Evolutionary conservation across 2,329 filamentous ascomycete genomes (phyloP), one percentile per base, ranked within the genome.

Genomic region (Ophiostoma himal-ulmi): DNA sequence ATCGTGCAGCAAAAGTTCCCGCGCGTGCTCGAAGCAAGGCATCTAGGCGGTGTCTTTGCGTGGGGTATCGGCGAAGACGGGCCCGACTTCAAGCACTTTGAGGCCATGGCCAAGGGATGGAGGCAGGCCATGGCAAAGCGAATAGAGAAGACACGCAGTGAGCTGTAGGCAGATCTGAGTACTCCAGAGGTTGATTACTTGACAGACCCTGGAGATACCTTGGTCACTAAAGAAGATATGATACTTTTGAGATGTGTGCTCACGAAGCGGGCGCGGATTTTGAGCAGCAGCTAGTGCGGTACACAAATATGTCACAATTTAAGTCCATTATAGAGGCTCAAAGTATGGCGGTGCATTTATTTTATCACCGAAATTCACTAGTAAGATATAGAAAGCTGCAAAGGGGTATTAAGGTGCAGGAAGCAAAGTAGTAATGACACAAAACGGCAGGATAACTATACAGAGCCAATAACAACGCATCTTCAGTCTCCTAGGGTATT

Each of bases 11-110:
- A 81, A 70, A 93, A 93, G 79, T 86, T 92, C 71, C 79, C 82
- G 3, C 77, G 83, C 5, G 83, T 93, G 48, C 82, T 91, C 3
- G 79, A 82, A 39, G 80, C 81, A 41, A 83, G 84, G 76, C 78
- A 80, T 0, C 77, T 93, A 0, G 90, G 90, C 1, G 91, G 91
- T 20, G 86, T 91, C 5, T 92, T 93, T 83, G 89, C 90, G 0
- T 93, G 90, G 90, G 89, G 88, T 26, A 75, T 93, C 71, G 90
- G 89, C 1, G 89, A 93, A 78, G 90, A 93, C 71, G 83, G 81
- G 1, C 80, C 81, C 0, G 69, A 75, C 3, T 86, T 82, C 71
- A 74, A 76, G 26, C 82, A 82, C 70, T 76, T 85, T 13, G 73
- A 73, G 44, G 80, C 80, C 4, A 73, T 79, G 30, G 76, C 74